These are phyloP conservation scores for Theobroma grandiflorum DNA, from an alignment of 441 rosid genomes.

Conservation along the genomic window DNA sequence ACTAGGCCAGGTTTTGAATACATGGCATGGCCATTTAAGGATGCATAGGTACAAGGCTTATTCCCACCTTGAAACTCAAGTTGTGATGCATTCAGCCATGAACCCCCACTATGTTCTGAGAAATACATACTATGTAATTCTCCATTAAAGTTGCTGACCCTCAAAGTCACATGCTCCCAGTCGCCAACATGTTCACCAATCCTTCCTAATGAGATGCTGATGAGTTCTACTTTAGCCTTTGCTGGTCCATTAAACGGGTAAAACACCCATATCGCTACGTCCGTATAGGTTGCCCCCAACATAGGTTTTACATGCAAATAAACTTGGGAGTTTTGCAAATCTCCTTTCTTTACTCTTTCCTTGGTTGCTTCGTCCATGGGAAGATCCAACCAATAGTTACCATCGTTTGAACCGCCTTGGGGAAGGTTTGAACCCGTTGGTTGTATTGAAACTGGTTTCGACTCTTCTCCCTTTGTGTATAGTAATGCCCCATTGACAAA, in stretches of 20 bases:
- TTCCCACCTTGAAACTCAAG: conserved; percentile 62
- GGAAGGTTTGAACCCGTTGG: conserved; percentile 82
- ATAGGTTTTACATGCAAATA: conserved; percentile 81
- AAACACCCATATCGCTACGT: conserved; percentile 75
- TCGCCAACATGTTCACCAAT: conserved; percentile 93
- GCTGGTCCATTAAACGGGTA: conserved; percentile 91
- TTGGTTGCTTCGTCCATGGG: conserved; percentile 53
- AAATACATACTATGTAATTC: conserved; percentile 58
- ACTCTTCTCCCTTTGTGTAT: conserved; percentile 65
- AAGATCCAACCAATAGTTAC: conserved; percentile 81
- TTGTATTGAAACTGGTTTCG: conserved; percentile 58
- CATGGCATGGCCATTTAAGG: conserved; percentile 86
- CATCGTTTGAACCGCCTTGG: conserved; percentile 76
- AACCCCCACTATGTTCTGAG: conserved; percentile 73
- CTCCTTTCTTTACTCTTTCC: conserved; percentile 74
- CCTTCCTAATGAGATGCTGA: conserved; percentile 58
- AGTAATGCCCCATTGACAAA: conserved; percentile 73
- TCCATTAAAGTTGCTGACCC: conserved; percentile 81
- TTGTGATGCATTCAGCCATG: conserved; percentile 62
- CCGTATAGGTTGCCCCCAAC: conserved; percentile 81
- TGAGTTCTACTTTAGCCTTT: conserved; percentile 63
- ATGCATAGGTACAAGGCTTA: conserved; percentile 62
- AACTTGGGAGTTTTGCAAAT: conserved; percentile 49
- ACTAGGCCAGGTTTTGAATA: conserved; percentile 65
- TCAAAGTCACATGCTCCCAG: conserved; percentile 85